Evolutionary conservation across 805 yeast genomes (phyloP).

Genomic region (Saturnispora ahearnii): DNA sequence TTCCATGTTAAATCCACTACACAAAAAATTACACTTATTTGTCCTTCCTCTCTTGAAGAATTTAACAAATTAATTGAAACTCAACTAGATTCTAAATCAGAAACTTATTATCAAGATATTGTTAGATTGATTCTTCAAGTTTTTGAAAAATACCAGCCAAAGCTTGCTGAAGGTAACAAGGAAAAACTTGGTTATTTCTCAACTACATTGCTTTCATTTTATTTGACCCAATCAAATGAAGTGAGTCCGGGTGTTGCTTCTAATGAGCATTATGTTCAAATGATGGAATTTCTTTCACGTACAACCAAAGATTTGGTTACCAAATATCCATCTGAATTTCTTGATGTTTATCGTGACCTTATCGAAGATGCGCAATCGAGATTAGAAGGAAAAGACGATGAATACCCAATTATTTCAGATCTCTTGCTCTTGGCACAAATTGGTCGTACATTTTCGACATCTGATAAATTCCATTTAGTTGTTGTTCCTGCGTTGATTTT

Average conservation of each 20-base stretch:
- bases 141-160: constrained; percentile 59
- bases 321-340: constrained; percentile 53
- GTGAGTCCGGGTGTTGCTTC: constrained; percentile 17
- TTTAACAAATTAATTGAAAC: constrained; percentile 26
- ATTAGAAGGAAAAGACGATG: constrained; percentile 24
- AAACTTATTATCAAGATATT: constrained; percentile 33
- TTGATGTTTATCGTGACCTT: constrained; percentile 51
- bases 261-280: constrained; percentile 21
- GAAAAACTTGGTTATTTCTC: constrained; percentile 59
- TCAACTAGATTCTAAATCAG: constrained; percentile 10
- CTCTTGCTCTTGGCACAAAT: constrained; percentile 58
- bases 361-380: constrained; percentile 48
- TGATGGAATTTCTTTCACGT: constrained; percentile 32
- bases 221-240: constrained; percentile 39
- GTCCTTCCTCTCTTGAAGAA: constrained; percentile 43
- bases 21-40: constrained; percentile 21
- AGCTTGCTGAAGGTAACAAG: constrained; percentile 73
- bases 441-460: constrained; percentile 80
- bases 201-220: constrained; percentile 53
- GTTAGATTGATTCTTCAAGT: constrained; percentile 44
- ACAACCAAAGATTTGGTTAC: constrained; percentile 52
- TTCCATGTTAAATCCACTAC: constrained; percentile 17
- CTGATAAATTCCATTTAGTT: constrained; percentile 90
- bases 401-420: constrained; percentile 41
- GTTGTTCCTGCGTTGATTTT: constrained; percentile 75